These are phyloP conservation scores for Chiua virens DNA, from an alignment of 768 basidiomycete species.

Conservation along the genomic window DNA sequence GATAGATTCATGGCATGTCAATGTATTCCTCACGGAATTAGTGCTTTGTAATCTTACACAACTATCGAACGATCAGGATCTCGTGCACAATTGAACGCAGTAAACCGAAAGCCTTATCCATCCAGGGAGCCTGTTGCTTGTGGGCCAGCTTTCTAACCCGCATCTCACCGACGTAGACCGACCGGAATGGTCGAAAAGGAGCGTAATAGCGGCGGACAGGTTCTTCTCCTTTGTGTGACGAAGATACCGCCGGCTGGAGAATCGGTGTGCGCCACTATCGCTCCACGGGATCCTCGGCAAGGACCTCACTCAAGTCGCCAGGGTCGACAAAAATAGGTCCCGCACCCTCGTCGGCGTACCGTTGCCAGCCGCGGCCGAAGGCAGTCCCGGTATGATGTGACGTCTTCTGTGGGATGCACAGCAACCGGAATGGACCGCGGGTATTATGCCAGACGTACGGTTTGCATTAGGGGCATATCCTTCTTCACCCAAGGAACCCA, in stretches of 20 bases:
- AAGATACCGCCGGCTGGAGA: conserved; percentile 4
- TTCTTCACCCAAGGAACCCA: conserved; percentile 22
- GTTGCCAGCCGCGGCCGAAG: too few species aligned
- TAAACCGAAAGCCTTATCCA: too few species aligned
- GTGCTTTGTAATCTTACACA: too few species aligned
- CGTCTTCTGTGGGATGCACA: not conserved
- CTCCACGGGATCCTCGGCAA: conserved; percentile 2
- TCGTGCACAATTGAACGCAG: too few species aligned
- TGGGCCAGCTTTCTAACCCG: conserved; percentile 15
- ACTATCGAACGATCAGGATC: too few species aligned
- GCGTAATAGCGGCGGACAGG: conserved; percentile 9
- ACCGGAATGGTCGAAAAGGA: too few species aligned
- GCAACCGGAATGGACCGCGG: not conserved
- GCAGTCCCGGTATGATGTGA: not conserved
- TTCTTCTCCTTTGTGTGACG: conserved; percentile 17
- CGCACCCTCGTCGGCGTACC: conserved; percentile 18
- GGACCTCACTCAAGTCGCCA: not conserved
- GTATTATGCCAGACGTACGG: not conserved
- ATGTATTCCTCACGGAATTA: too few species aligned
- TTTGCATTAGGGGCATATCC: too few species aligned
- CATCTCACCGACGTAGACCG: conserved; percentile 22
- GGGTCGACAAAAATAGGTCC: conserved; percentile 18
- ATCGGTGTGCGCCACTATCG: conserved; percentile 5
- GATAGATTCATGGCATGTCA: too few species aligned
- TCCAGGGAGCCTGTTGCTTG: not conserved